Evolutionary conservation across 108 stramenopile species (phyloP).

Genomic region (Nitzschia sp.): DNA sequence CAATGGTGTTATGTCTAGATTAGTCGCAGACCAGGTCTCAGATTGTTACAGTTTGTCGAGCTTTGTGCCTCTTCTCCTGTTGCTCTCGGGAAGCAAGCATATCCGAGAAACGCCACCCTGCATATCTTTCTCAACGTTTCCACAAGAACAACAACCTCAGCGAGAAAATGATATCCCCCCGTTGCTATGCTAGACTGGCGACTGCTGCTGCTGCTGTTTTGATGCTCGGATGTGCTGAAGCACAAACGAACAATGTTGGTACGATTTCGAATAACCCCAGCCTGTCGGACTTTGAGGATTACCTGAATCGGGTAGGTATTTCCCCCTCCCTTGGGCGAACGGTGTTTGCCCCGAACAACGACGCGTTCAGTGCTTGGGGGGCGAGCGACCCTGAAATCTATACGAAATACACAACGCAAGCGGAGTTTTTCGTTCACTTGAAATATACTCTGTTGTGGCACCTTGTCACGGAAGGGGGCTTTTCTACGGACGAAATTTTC

Average conservation of each 20-base stretch:
- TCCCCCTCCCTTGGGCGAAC: constrained; percentile 30
- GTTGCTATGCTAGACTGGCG: too few species aligned
- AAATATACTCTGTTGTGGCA: constrained; percentile 23
- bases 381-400: constrained; percentile 17
- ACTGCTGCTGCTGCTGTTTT: too few species aligned
- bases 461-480: constrained; percentile 16
- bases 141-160: too few species aligned
- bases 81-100: too few species aligned
- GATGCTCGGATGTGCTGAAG: too few species aligned
- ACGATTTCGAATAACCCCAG: constrained; percentile 1
- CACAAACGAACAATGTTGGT: constrained; percentile 17
- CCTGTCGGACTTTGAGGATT: constrained; percentile 14
- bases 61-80: too few species aligned
- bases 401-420: constrained; percentile 21
- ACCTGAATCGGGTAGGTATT: constrained; percentile 29
- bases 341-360: constrained; percentile 46
- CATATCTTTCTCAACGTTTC: too few species aligned
- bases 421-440: constrained; percentile 36
- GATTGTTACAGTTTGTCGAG: too few species aligned
- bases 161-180: too few species aligned
- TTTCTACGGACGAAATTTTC: constrained; percentile 31
- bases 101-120: too few species aligned
- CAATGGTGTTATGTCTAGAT: too few species aligned
- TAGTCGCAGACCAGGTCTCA: too few species aligned
- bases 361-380: constrained; percentile 38